A percentile compares a stretch with the other conserved stretches of the same genome.
These are phyloP conservation scores for Tylopilus subfusipes DNA, from an alignment of 768 basidiomycete genomes.

Conservation along the genomic window DNA sequence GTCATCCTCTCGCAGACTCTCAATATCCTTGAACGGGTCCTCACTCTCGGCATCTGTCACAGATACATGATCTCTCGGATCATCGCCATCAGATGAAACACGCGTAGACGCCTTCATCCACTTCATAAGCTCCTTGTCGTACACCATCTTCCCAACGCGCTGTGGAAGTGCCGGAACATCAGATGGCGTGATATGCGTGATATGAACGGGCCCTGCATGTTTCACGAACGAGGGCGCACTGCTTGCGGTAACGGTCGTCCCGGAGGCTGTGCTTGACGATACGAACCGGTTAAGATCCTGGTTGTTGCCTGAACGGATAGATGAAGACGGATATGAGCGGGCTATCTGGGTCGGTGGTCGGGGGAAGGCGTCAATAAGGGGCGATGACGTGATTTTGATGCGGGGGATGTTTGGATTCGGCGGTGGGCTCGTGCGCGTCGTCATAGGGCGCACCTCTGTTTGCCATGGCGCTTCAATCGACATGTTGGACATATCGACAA, in stretches of 20 bases:
- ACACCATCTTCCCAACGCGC: slow-evolving; percentile 82
- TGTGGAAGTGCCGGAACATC: slow-evolving; percentile 77
- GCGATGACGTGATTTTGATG: slow-evolving; percentile 30
- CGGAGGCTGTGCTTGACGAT: slow-evolving; percentile 81
- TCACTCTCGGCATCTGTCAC: slow-evolving; percentile 55
- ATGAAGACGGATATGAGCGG: slow-evolving; percentile 47
- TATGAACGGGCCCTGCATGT: slow-evolving; percentile 73
- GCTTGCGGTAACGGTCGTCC: slow-evolving; percentile 64
- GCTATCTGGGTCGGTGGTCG: slow-evolving; percentile 33
- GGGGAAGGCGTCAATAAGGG: slow-evolving; percentile 24
- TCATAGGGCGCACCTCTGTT: slow-evolving; percentile 18
- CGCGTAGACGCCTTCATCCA: slow-evolving; percentile 70
- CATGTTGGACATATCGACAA: slow-evolving; percentile 41
- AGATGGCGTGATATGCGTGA: slow-evolving; percentile 75
- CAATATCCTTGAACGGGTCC: slow-evolving; percentile 91
- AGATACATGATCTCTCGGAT: slow-evolving; percentile 29
- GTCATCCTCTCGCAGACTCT: slow-evolving; percentile 73
- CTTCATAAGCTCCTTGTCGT: slow-evolving; percentile 76
- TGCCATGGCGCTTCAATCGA: slow-evolving; percentile 40
- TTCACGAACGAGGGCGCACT: slow-evolving; percentile 84
- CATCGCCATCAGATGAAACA: slow-evolving; percentile 29
- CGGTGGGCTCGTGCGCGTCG: slow-evolving; percentile 1
- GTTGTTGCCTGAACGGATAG: slow-evolving; percentile 49
- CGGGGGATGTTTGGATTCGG: slow-evolving; percentile 18
- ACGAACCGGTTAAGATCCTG: slow-evolving; percentile 87